Evolutionary conservation across 805 yeast genomes (phyloP), one percentile per base, ranked within the genome.

Genomic region (Cyberlindnera bimundalis): DNA sequence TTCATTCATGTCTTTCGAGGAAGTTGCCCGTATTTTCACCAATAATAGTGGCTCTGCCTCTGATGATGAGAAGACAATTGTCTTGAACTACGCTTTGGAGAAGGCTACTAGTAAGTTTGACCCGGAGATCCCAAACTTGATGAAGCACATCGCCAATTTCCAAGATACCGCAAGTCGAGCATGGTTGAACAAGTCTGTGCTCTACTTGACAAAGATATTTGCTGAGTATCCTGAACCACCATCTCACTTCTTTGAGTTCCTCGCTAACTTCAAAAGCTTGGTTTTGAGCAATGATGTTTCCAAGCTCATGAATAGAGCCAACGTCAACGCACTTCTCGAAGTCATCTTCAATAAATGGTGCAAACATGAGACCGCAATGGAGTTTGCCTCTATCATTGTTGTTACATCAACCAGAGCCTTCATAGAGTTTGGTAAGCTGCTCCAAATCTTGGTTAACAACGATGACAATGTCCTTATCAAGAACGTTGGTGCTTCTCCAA

Each of bases 381-480:
- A 70, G 29, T 75, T 80, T 52, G 63, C 67, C 3, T 49, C 63
- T 29, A 45, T 76, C 1, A 15, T 70, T 7, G 52, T 78, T 13
- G 42, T 69, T 29, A 50, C 67, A 2, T 71, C 71, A 2, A 51
- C 61, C 1, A 62, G 57, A 29, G 59, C 57, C 20, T 53, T 51
- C 15, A 61, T 73, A 34, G 71, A 76, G 20, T 67, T 60, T 49
- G 70, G 67, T 15, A 81, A 73, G 50, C 65, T 79, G 33, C 59
- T 88, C 10, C 95, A 86, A 52, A 69, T 84, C 9, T 65, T 83
- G 27, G 48, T 84, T 16, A 79, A 76, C 55, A 80, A 78, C 53
- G 74, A 69, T 2, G 43, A 54, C 2, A 73, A 66, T 37, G 49
- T 55, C 0, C 62, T 78, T 30, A 46, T 43, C 13, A 58, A 25